Base-by-base conservation (phyloP, 129 eudicot genomes). In the Smallanthus sonchifolius region DNA sequence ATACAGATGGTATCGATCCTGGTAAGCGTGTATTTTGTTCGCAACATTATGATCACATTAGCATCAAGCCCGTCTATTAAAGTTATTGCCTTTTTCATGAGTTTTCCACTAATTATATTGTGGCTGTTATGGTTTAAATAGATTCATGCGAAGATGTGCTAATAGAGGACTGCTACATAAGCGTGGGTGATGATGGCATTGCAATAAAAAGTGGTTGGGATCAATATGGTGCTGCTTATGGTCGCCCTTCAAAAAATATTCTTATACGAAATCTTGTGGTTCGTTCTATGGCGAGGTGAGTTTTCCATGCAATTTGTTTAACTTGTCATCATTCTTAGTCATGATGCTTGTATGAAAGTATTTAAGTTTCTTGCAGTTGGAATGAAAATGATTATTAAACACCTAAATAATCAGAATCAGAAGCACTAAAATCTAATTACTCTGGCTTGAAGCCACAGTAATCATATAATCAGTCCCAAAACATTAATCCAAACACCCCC, bases 141-240 rank as follows among this genome's bases (percentile, higher is more conserved):
- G 99, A 94, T 85, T 94, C 99, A 16, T 94, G 99, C 37, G 93
- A 91, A 79, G 97, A 94, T 74, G 83, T 94, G 99, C 19, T 94
- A 34, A 94, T 94, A n/a, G 99, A 94, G 83, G 90, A 94, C 85
- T 83, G 93, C 66, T 94, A 94, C 84, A 91, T 94, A 63, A 88
- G 99, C 43, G 99, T 94, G 8, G 99, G 99, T n/a, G 99, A 94
- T 55, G 99, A 94, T 82, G 96, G 84, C 40, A 84, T 94, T 71
- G 98, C 98, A 55, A 92, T 92, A 76, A 92, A 92, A 88, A 92
- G 98, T 63, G 98, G 98, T 40, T 94, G 99, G 99, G 99, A 94
- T 84, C 99, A 94, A 79, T 94, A 86, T 57, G 99, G 99, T 17
- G 81, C 79, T 75, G 84, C 93, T 36, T 94, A 94, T 80, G 97